A percentile compares a stretch with the other conserved stretches of the same genome.
Evolutionary conservation across 441 rosid genomes (phyloP).

Genomic region (Dalechampia spathulata): DNA sequence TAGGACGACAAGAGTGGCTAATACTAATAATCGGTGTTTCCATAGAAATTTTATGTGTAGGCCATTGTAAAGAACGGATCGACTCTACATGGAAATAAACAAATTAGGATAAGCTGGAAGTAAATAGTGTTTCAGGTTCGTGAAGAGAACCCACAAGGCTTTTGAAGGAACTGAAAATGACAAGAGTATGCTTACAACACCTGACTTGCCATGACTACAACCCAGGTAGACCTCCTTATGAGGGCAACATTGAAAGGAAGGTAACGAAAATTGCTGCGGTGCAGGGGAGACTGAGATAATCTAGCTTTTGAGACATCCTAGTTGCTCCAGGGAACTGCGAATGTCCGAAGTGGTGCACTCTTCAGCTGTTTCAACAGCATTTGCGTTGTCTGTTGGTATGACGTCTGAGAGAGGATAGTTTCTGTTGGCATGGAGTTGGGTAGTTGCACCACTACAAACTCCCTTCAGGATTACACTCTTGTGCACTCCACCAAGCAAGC

Average conservation of each 20-base stretch:
- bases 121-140: slow-evolving; percentile 4
- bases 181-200: no score
- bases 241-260: background rate
- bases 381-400: slow-evolving; percentile 58
- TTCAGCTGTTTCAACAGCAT: slow-evolving; percentile 43
- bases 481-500: slow-evolving; percentile 77
- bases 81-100: slow-evolving; percentile 6
- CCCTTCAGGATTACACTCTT: slow-evolving; percentile 68
- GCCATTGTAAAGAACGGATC: slow-evolving; percentile 2
- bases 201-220: background rate
- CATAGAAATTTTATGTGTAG: background rate
- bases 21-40: background rate
- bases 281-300: slow-evolving; percentile 3
- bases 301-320: slow-evolving; percentile 49
- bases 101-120: background rate
- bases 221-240: background rate
- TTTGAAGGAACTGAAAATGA: background rate
- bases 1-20: no score
- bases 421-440: slow-evolving; percentile 51
- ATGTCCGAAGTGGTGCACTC: slow-evolving; percentile 36
- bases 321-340: slow-evolving; percentile 45
- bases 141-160: background rate
- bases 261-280: background rate
- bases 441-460: slow-evolving; percentile 43
- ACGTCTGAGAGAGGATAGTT: slow-evolving; percentile 86